Conservation (phyloP, 768 basidiomycete genomes). For the Neoboletus magnificus region DNA sequence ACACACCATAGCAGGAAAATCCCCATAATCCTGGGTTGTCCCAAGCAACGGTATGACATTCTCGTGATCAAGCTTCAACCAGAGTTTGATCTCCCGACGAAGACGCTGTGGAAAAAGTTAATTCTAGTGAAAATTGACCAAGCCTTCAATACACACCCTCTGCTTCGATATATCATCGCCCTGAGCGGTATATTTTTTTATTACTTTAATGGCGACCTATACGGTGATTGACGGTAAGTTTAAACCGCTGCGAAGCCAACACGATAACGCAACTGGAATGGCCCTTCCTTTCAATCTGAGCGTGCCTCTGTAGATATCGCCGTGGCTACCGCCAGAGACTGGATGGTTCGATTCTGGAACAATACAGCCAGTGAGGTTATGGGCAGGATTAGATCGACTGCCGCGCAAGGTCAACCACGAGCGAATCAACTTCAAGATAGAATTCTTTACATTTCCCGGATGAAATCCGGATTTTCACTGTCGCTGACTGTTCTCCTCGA, state of each 20-base stretch:
- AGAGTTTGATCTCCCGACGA: conserved; percentile 30
- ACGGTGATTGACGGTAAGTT: not conserved
- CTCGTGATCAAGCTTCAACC: conserved; percentile 28
- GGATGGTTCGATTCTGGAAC: conserved; percentile 6
- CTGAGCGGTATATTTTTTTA: conserved; percentile 19
- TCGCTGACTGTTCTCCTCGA: not conserved
- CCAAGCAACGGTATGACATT: conserved; percentile 33
- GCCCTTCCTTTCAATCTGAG: conserved; percentile 10
- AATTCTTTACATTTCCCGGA: conserved; percentile 11
- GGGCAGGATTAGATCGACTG: conserved; percentile 10
- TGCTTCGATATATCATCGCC: conserved; percentile 10
- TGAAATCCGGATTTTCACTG: conserved; percentile 3
- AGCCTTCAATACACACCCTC: conserved; percentile 5
- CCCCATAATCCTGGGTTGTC: conserved; percentile 26
- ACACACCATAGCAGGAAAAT: conserved; percentile 31
- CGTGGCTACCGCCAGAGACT: conserved; percentile 19
- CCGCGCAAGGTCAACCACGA: not conserved
- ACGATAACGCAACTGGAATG: conserved; percentile 6
- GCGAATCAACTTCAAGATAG: not conserved
- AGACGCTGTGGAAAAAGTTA: conserved; percentile 13
- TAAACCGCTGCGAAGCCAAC: not conserved
- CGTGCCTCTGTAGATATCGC: conserved; percentile 19
- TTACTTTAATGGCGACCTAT: conserved; percentile 27
- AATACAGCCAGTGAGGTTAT: conserved; percentile 17
- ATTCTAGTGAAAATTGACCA: not conserved